Evolutionary conservation across 192 early-diverging fungal species (phyloP).

Genomic region (Gamsiella multidivaricata): DNA sequence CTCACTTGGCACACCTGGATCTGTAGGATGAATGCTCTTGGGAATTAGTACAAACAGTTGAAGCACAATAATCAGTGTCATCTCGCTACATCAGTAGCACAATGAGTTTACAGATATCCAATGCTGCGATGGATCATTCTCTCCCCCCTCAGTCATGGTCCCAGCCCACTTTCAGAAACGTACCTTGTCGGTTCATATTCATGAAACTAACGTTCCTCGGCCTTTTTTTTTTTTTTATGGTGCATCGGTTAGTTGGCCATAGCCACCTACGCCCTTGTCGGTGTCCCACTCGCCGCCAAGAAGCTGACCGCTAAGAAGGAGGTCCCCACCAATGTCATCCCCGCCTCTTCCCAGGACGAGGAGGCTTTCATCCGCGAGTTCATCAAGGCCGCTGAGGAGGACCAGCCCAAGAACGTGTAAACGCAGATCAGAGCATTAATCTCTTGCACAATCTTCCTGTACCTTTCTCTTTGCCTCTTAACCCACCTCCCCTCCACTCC

Average conservation of each 20-base stretch:
- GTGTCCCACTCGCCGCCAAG: conserved; percentile 25
- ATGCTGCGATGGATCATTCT: too few relatives aligned
- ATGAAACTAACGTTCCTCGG: too few relatives aligned
- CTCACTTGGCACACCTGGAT: conserved; percentile 1
- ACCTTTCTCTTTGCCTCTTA: not conserved
- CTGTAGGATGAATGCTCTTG: too few relatives aligned
- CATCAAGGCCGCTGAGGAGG: conserved; percentile 55
- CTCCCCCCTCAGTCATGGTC: too few relatives aligned
- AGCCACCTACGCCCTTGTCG: conserved; percentile 51
- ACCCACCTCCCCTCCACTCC: not conserved
- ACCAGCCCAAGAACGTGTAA: conserved; percentile 50
- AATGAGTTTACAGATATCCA: too few relatives aligned
- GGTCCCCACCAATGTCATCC: conserved; percentile 40
- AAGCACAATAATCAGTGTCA: too few relatives aligned
- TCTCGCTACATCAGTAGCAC: too few relatives aligned
- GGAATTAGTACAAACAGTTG: too few relatives aligned
- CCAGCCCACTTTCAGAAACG: too few relatives aligned
- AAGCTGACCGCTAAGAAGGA: conserved; percentile 41
- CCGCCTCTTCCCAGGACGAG: conserved; percentile 50
- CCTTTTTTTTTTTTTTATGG: not conserved
- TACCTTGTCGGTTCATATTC: too few relatives aligned
- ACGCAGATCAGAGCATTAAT: not conserved
- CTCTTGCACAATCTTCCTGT: not conserved
- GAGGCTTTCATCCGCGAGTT: conserved; percentile 56
- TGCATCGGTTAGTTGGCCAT: conserved; percentile 40